These are phyloP conservation scores for Styphnolobium japonicum DNA, from an alignment of 306 rosid species.

Conservation along the genomic window DNA sequence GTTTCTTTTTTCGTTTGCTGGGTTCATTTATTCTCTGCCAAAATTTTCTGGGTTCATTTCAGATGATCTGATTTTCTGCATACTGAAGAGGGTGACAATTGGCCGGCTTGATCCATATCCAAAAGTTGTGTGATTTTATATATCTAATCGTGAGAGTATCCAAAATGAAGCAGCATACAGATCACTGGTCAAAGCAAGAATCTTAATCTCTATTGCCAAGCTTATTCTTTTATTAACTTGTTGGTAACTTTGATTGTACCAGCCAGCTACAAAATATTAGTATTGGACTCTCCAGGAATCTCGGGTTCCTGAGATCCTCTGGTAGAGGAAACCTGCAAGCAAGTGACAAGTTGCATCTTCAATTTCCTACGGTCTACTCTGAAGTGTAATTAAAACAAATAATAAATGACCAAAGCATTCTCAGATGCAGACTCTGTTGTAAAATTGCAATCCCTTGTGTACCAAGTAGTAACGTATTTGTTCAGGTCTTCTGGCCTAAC, in stretches of 20 bases:
- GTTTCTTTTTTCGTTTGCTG: background rate
- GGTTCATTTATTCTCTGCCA: background rate
- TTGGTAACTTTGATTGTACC: conserved; percentile 47
- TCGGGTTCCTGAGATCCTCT: conserved; percentile 33
- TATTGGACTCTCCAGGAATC: conserved; percentile 28
- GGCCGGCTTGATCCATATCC: conserved; percentile 8
- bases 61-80: background rate
- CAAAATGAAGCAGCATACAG: conserved; percentile 20
- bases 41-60: background rate
- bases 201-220: conserved; percentile 24
- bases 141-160: background rate
- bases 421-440: conserved; percentile 9
- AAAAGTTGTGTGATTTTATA: background rate
- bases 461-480: conserved; percentile 10
- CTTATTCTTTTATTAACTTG: conserved; percentile 22
- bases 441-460: conserved; percentile 7
- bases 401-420: conserved; percentile 8
- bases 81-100: background rate
- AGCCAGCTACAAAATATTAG: conserved; percentile 22
- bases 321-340: conserved; percentile 16
- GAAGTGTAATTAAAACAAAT: background rate
- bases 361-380: conserved; percentile 6
- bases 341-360: conserved; percentile 22
- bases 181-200: conserved; percentile 38
- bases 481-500: conserved; percentile 21